These are phyloP conservation scores for Komagataella mondaviorum DNA, from an alignment of 805 yeast species.

Conservation along the genomic window DNA sequence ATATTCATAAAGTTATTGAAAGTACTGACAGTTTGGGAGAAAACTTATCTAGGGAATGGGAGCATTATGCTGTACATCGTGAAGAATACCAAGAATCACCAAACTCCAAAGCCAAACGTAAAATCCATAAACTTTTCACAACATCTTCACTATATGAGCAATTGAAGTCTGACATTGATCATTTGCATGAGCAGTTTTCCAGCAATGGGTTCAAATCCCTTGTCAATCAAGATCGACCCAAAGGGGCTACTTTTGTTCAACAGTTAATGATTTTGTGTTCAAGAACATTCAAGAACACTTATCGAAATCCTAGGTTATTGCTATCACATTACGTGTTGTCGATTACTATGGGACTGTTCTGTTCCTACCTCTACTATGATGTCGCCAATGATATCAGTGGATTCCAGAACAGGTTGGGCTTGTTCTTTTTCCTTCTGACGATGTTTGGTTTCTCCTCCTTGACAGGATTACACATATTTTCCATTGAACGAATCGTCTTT, in stretches of 20 bases:
- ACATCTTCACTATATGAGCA: constrained; percentile 25
- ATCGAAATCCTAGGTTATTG: constrained; percentile 84
- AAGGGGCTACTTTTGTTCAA: constrained; percentile 42
- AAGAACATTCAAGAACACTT: constrained; percentile 83
- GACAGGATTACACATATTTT: constrained; percentile 83
- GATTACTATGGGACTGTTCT: constrained; percentile 61
- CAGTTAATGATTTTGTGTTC: constrained; percentile 70
- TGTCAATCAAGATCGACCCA: constrained; percentile 15
- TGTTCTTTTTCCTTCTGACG: constrained; percentile 83
- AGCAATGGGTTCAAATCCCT: constrained; percentile 10
- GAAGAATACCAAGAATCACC: constrained; percentile 39
- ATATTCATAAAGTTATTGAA: constrained; percentile 6
- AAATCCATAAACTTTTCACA: constrained; percentile 10
- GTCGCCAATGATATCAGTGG: constrained; percentile 87
- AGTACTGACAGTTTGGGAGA: constrained; percentile 3
- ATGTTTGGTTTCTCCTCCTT: constrained; percentile 89
- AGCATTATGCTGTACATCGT: constrained; percentile 69
- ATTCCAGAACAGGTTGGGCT: constrained; percentile 88
- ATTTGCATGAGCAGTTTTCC: constrained; percentile 6
- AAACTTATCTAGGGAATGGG: constrained; percentile 74
- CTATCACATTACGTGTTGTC: constrained; percentile 76
- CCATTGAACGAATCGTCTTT: constrained; percentile 79
- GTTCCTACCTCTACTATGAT: constrained; percentile 77
- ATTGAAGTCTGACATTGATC: constrained; percentile 23
- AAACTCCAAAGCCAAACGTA: constrained; percentile 5